These are phyloP conservation scores for Cyberlindnera amylophila DNA, from an alignment of 805 yeast species.

Conservation along the genomic window DNA sequence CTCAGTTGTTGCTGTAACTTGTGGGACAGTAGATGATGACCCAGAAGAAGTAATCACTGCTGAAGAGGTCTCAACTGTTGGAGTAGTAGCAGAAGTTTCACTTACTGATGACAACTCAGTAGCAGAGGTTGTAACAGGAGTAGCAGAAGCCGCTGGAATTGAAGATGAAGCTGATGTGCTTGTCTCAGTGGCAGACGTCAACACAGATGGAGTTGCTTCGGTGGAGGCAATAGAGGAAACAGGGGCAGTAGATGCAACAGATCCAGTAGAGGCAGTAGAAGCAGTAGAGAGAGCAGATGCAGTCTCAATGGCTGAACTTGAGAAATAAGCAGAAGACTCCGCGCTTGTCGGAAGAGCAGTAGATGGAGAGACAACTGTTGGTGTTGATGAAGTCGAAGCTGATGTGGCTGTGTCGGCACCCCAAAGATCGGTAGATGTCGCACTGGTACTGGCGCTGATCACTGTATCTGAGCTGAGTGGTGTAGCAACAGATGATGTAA, in stretches of 20 bases:
- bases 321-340: no score
- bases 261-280: background rate
- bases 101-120: no score
- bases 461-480: background rate
- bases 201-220: background rate
- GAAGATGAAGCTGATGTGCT: background rate
- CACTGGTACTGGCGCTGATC: background rate
- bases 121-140: constrained; percentile 2
- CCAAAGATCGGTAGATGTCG: constrained; percentile 1
- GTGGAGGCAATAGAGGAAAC: background rate
- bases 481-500: background rate
- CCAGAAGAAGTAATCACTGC: no score
- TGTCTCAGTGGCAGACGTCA: background rate
- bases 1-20: background rate
- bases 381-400: background rate
- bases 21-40: no score
- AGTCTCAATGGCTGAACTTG: no score
- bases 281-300: background rate
- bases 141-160: background rate
- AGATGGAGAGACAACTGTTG: background rate
- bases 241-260: background rate
- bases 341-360: no score
- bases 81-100: no score
- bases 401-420: background rate
- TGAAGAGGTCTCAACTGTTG: no score